A percentile compares a stretch with the other conserved stretches of the same genome.
These are phyloP conservation scores for Kwoniella europaea DNA, from an alignment of 768 basidiomycete genomes.

Conservation along the genomic window DNA sequence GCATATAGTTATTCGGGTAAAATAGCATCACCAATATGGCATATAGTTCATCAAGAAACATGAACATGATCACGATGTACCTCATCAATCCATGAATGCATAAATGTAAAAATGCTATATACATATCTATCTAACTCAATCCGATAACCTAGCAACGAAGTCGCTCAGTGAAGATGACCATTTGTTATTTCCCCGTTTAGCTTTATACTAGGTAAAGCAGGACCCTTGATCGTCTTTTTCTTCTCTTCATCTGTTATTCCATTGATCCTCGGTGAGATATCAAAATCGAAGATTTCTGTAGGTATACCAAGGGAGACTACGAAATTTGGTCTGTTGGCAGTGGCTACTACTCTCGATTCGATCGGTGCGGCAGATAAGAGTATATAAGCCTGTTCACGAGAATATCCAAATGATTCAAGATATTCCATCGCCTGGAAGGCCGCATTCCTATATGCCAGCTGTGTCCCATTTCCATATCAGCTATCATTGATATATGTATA, in stretches of 20 bases:
- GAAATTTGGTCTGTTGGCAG: constrained; percentile 67
- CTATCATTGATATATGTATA: too few relatives aligned
- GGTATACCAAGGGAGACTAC: constrained; percentile 76
- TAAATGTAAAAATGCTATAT: neutral
- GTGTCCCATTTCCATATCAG: too few relatives aligned
- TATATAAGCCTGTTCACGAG: constrained; percentile 77
- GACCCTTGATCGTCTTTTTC: neutral
- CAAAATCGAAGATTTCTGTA: constrained; percentile 72
- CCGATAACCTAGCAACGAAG: neutral
- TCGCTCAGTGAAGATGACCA: neutral
- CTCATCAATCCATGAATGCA: neutral
- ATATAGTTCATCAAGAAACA: constrained; percentile 42
- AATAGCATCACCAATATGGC: constrained; percentile 38
- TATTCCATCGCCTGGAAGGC: constrained; percentile 77
- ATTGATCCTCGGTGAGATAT: constrained; percentile 22
- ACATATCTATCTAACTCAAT: neutral
- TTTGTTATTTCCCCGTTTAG: neutral
- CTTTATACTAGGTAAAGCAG: constrained; percentile 8
- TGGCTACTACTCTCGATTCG: constrained; percentile 56
- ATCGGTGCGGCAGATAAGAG: constrained; percentile 72
- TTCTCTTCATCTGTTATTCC: constrained; percentile 8
- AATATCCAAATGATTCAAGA: constrained; percentile 71
- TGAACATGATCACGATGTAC: neutral
- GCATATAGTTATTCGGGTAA: constrained; percentile 41
- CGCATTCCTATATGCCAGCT: constrained; percentile 81